A percentile compares a stretch with the other conserved stretches of the same genome.
These are phyloP conservation scores for Pseudogymnoascus destructans DNA, from an alignment of 2,329 filamentous ascomycete species.

Conservation along the genomic window DNA sequence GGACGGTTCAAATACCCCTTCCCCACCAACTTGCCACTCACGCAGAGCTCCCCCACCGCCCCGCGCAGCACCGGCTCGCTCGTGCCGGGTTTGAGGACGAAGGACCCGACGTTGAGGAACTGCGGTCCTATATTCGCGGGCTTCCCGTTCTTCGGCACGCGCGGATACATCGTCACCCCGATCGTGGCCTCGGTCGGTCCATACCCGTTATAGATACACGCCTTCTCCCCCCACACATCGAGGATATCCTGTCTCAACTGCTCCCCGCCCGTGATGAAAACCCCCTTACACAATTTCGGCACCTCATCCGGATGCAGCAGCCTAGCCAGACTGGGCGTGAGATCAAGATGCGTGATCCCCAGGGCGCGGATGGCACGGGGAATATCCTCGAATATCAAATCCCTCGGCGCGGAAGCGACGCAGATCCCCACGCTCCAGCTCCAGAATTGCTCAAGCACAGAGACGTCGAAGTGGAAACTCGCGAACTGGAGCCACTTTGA, in stretches of 20 bases:
- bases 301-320: conserved; percentile 68
- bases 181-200: conserved; percentile 90
- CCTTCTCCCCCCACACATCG: conserved; percentile 66
- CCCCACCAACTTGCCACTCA: conserved; percentile 76
- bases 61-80: conserved; percentile 62
- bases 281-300: conserved; percentile 63
- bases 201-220: conserved; percentile 83
- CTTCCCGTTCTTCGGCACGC: conserved; percentile 63
- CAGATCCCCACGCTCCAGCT: conserved; percentile 85
- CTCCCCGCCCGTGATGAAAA: conserved; percentile 90
- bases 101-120: conserved; percentile 79
- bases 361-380: conserved; percentile 57
- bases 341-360: conserved; percentile 76
- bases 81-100: conserved; percentile 58
- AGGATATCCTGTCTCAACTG: conserved; percentile 80
- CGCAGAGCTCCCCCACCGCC: conserved; percentile 74
- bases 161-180: conserved; percentile 78
- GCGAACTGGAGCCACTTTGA: conserved; percentile 87
- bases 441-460: conserved; percentile 88
- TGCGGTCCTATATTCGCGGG: conserved; percentile 79
- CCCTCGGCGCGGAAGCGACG: conserved; percentile 67
- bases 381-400: conserved; percentile 76
- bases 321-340: conserved; percentile 77
- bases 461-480: conserved; percentile 89
- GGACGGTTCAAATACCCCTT: conserved; percentile 75